Evolutionary conservation across 768 basidiomycete species (phyloP).

Genomic region (Podaxis sp.): DNA sequence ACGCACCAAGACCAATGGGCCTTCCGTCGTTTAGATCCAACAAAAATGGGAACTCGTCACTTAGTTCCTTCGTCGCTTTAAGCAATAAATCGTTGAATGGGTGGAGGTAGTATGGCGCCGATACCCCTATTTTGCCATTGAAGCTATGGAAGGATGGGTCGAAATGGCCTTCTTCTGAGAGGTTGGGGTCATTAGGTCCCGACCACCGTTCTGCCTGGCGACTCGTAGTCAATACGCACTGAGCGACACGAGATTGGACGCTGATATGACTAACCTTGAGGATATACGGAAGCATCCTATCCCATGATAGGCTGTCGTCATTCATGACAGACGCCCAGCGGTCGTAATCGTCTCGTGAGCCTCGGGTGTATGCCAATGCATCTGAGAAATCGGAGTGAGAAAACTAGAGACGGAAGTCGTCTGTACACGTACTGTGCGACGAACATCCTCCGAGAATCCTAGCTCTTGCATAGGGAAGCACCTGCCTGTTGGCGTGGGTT

Average conservation of each 20-base stretch:
- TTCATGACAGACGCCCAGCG: slow-evolving; percentile 6
- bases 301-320: slow-evolving; percentile 15
- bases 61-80: slow-evolving; percentile 27
- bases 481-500: slow-evolving; percentile 21
- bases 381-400: not conserved
- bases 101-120: slow-evolving; percentile 23
- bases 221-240: not conserved
- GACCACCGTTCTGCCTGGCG: not conserved
- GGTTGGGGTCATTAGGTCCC: slow-evolving; percentile 15
- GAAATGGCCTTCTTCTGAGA: slow-evolving; percentile 23
- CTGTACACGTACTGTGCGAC: slow-evolving; percentile 22
- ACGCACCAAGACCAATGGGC: slow-evolving; percentile 38
- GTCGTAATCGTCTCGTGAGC: slow-evolving; percentile 14
- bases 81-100: slow-evolving; percentile 17
- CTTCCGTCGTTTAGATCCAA: slow-evolving; percentile 41
- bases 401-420: not conserved
- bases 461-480: slow-evolving; percentile 24
- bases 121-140: slow-evolving; percentile 24
- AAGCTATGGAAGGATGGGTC: slow-evolving; percentile 29
- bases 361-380: slow-evolving; percentile 11
- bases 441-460: slow-evolving; percentile 28
- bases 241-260: not conserved
- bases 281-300: slow-evolving; percentile 14
- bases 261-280: slow-evolving; percentile 3
- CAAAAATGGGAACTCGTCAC: slow-evolving; percentile 36